Percentiles rank a stretch among this genome's conserved stretches.
phyloP scores from a whole-genome alignment of 192 early-diverging fungal genomes.

The Coemansia sp. region DNA sequence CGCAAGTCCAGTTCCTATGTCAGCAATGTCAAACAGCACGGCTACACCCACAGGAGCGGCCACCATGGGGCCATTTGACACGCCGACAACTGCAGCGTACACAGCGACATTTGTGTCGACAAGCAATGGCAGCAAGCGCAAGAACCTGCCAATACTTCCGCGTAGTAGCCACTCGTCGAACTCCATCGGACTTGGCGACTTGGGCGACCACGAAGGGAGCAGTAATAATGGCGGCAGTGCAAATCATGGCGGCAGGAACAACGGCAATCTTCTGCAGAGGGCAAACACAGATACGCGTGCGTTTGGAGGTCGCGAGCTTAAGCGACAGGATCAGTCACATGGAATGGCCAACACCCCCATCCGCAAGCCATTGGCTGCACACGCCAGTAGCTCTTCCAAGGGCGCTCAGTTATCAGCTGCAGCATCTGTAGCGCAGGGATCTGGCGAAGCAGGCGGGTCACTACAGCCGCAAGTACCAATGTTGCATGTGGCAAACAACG shows the following conservation, averaged over 20 bases:
- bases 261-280: slow-evolving; percentile 29
- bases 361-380: slow-evolving; percentile 26
- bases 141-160: slow-evolving; percentile 32
- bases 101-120: background rate
- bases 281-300: slow-evolving; percentile 43
- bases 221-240: slow-evolving; percentile 2
- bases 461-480: slow-evolving; percentile 5
- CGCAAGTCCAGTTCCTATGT: slow-evolving; percentile 16
- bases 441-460: background rate
- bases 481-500: slow-evolving; percentile 19
- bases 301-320: slow-evolving; percentile 17
- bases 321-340: slow-evolving; percentile 4
- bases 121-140: slow-evolving; percentile 1
- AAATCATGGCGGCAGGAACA: slow-evolving; percentile 7
- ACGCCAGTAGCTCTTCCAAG: slow-evolving; percentile 3
- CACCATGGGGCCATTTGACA: background rate
- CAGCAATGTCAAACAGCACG: slow-evolving; percentile 14
- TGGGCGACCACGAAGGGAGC: background rate
- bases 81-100: slow-evolving; percentile 10
- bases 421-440: slow-evolving; percentile 6
- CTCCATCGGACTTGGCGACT: slow-evolving; percentile 22
- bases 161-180: slow-evolving; percentile 33
- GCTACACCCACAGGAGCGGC: background rate
- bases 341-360: slow-evolving; percentile 8
- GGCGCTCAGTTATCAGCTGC: background rate